Percentiles rank a stretch among this genome's conserved stretches.
These are phyloP conservation scores for Arthrobotrys megalospora DNA, from an alignment of 2,329 filamentous ascomycete genomes.

Conservation along the genomic window DNA sequence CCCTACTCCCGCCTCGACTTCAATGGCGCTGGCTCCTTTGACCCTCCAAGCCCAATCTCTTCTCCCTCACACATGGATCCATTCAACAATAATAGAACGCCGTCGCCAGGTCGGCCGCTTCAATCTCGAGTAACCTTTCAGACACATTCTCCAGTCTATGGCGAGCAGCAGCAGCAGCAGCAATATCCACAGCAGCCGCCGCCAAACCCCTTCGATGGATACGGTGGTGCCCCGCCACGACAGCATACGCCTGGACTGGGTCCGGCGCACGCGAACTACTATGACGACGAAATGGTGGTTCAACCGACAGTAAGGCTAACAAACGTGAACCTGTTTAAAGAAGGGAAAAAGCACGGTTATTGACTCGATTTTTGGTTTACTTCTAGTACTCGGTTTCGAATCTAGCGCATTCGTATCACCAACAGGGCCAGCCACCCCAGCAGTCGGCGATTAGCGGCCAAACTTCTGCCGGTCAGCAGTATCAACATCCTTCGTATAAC, in stretches of 20 bases:
- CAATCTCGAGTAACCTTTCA: conserved; percentile 35
- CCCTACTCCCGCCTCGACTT: conserved; percentile 64
- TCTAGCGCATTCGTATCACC: conserved; percentile 75
- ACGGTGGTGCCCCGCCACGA: conserved; percentile 41
- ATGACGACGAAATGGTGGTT: conserved; percentile 55
- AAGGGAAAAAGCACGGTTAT: conserved; percentile 23
- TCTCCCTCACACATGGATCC: conserved; percentile 55
- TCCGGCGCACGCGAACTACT: conserved; percentile 58
- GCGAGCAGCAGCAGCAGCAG: conserved; percentile 22
- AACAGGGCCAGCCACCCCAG: conserved; percentile 72
- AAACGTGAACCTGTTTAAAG: conserved; percentile 4
- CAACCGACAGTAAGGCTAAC: conserved; percentile 46
- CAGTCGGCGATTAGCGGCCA: conserved; percentile 70
- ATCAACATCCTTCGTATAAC: conserved; percentile 76
- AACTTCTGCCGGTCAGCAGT: conserved; percentile 75
- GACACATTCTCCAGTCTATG: conserved; percentile 31
- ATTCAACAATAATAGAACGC: conserved; percentile 48
- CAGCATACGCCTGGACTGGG: conserved; percentile 50
- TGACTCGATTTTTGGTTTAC: conserved; percentile 30
- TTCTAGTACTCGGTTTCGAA: conserved; percentile 79
- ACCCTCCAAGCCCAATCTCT: conserved; percentile 47
- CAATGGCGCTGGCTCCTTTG: conserved; percentile 60
- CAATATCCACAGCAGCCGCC: conserved; percentile 8
- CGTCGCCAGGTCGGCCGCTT: conserved; percentile 58
- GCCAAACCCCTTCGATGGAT: conserved; percentile 53